Evolutionary conservation across 805 yeast genomes (phyloP), one percentile per base, ranked within the genome.

Genomic region (Pichia phayaonensis): DNA sequence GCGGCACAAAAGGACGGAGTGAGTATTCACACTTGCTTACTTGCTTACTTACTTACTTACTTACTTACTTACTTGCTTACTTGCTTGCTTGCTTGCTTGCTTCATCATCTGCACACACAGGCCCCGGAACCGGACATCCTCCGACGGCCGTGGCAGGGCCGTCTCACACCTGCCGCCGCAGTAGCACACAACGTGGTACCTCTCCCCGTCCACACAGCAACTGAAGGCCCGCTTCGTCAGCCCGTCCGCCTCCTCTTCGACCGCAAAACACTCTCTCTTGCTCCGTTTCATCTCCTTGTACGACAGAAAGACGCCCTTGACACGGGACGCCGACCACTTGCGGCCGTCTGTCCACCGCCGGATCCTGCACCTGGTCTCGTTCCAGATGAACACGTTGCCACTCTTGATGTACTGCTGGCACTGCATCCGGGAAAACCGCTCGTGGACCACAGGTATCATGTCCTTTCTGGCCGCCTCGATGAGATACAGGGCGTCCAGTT

Each of bases 331-430:
- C 52, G 80, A 73, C 90, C 92, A 84, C 34, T 76, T 72, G 54
- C 77, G 76, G 20, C 90, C 88, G 59, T 84, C 92, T 1, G 90
- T 84, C 90, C 92, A 84, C 27, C 90, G 68, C 54, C 80, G 76
- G 81, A 85, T 83, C 18, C 81, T 84, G 42, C 86, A 80, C 56
- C 79, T 83, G 15, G 74, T 69, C 61, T 84, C 90, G 61, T 80
- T 83, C 90, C 90, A 84, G 10, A 83, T 76, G 58, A 79, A 84
- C 2, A 84, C 75, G 2, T 82, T 72, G 4, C 88, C 88, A 10
- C 81, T 72, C 21, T 66, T 65, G 41, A 85, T 83, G 21, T 67
- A 65, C 26, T 69, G 62, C 13, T 54, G 46, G 23, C 86, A 67
- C 61, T 84, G 88, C 27, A 67, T 66, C 23, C 76, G 80, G 15